A percentile compares a stretch with the other conserved stretches of the same genome.
Conservation (phyloP, 805 yeast genomes). For the Saccharomycopsis fodiens region DNA sequence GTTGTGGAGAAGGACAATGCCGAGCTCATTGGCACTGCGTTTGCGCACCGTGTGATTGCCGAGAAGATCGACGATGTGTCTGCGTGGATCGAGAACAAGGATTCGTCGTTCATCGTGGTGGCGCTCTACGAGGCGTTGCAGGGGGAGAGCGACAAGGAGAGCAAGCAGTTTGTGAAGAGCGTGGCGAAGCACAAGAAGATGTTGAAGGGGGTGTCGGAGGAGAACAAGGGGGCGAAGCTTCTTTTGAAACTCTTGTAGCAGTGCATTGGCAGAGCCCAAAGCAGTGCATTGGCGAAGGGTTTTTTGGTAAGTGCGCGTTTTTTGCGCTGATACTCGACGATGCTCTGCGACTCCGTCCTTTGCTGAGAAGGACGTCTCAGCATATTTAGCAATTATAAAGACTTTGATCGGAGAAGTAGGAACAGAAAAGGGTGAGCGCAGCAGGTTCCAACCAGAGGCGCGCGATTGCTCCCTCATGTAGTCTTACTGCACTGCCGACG, state of each 20-base stretch:
- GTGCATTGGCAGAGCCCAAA: no score
- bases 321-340: no score
- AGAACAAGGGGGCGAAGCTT: conserved; percentile 62
- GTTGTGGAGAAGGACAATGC: conserved; percentile 36
- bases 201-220: conserved; percentile 34
- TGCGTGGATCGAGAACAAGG: conserved; percentile 61
- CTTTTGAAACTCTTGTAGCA: conserved; percentile 33
- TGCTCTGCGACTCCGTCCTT: no score
- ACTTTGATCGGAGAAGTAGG: no score
- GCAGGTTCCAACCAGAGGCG: no score
- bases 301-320: no score
- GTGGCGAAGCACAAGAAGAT: conserved; percentile 44
- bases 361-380: no score
- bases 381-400: no score
- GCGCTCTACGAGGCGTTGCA: conserved; percentile 65
- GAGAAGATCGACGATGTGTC: conserved; percentile 34
- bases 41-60: conserved; percentile 35
- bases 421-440: no score
- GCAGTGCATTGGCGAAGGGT: no score
- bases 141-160: conserved; percentile 34
- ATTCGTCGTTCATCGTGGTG: conserved; percentile 75
- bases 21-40: conserved; percentile 48
- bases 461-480: no score
- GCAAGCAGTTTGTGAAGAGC: conserved; percentile 41
- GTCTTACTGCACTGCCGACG: no score